Conservation (phyloP, 2,329 filamentous ascomycete species). For the Penicillium sumatraense region DNA sequence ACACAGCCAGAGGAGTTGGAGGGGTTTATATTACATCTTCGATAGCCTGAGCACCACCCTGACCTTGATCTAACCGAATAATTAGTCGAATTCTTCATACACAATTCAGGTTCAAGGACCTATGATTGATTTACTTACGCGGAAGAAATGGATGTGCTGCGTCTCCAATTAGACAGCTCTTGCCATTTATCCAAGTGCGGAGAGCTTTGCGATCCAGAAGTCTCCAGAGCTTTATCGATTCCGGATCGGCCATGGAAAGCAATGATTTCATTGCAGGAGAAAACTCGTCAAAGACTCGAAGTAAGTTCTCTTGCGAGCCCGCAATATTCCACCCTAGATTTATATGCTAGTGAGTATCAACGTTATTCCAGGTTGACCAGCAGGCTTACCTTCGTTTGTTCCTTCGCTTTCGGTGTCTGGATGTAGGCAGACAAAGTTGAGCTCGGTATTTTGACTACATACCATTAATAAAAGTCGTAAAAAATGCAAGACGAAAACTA, state of each 20-base stretch:
- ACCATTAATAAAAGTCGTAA: not conserved
- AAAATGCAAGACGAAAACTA: not conserved
- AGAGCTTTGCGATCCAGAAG: constrained; percentile 65
- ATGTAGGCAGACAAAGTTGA: constrained; percentile 58
- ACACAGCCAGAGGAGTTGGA: too few species aligned
- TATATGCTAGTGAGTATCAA: not conserved
- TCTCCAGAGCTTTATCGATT: constrained; percentile 58
- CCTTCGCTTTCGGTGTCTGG: constrained; percentile 48
- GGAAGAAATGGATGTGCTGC: constrained; percentile 70
- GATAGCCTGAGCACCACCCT: constrained; percentile 65
- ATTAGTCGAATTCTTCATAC: too few species aligned
- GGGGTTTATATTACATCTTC: constrained; percentile 64
- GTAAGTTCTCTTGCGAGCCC: constrained; percentile 11
- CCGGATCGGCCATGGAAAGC: constrained; percentile 42
- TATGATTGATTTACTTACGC: constrained; percentile 21
- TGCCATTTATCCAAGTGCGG: constrained; percentile 56
- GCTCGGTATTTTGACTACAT: constrained; percentile 39
- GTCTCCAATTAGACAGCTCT: constrained; percentile 64
- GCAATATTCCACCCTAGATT: constrained; percentile 1
- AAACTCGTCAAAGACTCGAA: constrained; percentile 39
- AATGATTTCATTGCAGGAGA: constrained; percentile 39
- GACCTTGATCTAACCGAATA: constrained; percentile 61
- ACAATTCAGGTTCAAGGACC: too few species aligned
- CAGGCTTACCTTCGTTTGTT: constrained; percentile 31
- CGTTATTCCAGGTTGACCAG: too few species aligned